Base-by-base conservation (phyloP, 1,139 yeast species). In the Suhomyces taliae region DNA sequence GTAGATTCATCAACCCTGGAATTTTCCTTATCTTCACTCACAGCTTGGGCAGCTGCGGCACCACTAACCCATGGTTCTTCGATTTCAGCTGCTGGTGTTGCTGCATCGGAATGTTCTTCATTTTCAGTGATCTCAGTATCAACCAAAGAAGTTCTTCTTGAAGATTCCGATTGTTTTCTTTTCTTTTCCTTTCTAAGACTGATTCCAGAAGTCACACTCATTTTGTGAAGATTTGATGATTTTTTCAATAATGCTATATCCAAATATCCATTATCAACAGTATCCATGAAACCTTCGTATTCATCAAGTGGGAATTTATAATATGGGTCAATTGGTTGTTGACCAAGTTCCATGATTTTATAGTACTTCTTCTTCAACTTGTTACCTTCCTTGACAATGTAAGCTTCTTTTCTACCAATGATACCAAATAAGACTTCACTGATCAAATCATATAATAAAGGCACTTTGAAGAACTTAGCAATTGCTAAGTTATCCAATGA, bases 361-460 rank as follows among this genome's bases (percentile, higher is more conserved):
- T 60, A 58, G 48, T 69, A 74, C 39, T 54, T 59, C 34, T 54
- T 55, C 53, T 72, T 72, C 47, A 72, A 60, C 36, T 59, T 62
- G 39, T 66, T 66, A 34, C 69, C 77, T 43, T 72, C 76, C 32
- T 72, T 68, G 40, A 79, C 69, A 33, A 85, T 63, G 45, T 71
- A 70, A 7, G 76, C 74, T 55, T 85, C 90, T 51, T 83, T 83
- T 50, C 83, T 73, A 2, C 88, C 87, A 51, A 87, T 75, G 10
- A 85, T 77, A 1, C 87, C 86, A 62, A 82, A 86, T 47, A 87
- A 66, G 0, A 83, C 83, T 57, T 87, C 95, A 46, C 81, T 69
- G 41, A 86, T 79, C 55, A 85, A 69, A 57, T 85, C 90, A 59
- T 83, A 85, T 34, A 87, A 66, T 47, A 86, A 66, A 1, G 91